These are phyloP conservation scores for Hebeloma cylindrosporum DNA, from an alignment of 768 basidiomycete species.

Conservation along the genomic window DNA sequence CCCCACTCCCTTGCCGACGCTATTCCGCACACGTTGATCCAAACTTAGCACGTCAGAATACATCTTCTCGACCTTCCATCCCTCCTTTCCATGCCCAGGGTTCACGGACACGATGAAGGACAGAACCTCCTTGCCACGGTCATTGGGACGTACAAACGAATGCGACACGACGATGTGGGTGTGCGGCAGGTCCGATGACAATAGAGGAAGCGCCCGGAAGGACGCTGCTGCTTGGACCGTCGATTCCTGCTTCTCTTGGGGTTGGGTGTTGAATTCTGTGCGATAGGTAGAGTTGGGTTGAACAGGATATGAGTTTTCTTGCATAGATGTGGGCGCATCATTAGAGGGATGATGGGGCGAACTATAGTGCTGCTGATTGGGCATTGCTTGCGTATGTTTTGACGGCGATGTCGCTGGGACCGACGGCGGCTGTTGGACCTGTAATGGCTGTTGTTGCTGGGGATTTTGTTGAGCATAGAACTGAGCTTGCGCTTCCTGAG, in stretches of 20 bases:
- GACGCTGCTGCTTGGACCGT: slow-evolving; percentile 35
- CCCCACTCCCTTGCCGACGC: slow-evolving; percentile 63
- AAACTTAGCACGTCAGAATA: slow-evolving; percentile 91
- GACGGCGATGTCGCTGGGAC: slow-evolving; percentile 19
- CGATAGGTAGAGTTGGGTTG: slow-evolving; percentile 14
- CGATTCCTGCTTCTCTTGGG: slow-evolving; percentile 22
- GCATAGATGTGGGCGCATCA: slow-evolving; percentile 16
- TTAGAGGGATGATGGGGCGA: slow-evolving; percentile 16
- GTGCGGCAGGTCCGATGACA: slow-evolving; percentile 69
- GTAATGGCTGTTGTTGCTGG: slow-evolving; percentile 5
- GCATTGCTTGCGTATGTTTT: slow-evolving; percentile 25
- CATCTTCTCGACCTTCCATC: slow-evolving; percentile 88
- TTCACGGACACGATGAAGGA: slow-evolving; percentile 82
- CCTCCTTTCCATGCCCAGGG: slow-evolving; percentile 67
- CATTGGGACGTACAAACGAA: slow-evolving; percentile 85
- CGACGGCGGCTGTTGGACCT: slow-evolving; percentile 9
- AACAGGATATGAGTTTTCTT: slow-evolving; percentile 12
- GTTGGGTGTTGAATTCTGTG: slow-evolving; percentile 14
- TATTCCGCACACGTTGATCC: slow-evolving; percentile 73
- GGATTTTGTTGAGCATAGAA: slow-evolving; percentile 12
- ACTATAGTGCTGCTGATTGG: slow-evolving; percentile 17
- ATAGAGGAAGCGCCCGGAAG: slow-evolving; percentile 73
- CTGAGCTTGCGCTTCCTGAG: slow-evolving; percentile 21
- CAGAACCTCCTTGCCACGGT: slow-evolving; percentile 88
- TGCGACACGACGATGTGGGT: slow-evolving; percentile 73